phyloP scores from a whole-genome alignment of 192 early-diverging fungal species.

The Entrophospora sp. region DNA sequence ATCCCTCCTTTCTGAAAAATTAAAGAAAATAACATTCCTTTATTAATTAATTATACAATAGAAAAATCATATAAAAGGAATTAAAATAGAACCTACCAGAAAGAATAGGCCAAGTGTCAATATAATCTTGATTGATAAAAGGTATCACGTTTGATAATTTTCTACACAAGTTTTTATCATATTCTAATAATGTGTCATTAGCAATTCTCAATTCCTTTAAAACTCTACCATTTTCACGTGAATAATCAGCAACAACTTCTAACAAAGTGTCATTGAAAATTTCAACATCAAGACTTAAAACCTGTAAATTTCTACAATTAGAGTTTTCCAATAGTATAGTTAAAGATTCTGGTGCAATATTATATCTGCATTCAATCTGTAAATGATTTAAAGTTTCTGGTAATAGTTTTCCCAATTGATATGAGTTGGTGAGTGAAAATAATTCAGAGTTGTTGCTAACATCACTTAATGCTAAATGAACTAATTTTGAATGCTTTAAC shows the following conservation, averaged over 20 bases:
- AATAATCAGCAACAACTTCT: constrained; percentile 2
- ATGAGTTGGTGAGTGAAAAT: neutral
- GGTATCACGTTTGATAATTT: neutral
- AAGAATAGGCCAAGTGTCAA: neutral
- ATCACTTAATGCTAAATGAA: constrained; percentile 6
- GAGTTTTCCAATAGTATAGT: neutral
- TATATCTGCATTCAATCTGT: constrained; percentile 4
- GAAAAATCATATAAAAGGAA: neutral
- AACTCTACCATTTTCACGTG: neutral
- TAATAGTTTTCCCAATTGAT: neutral
- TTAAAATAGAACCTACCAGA: neutral
- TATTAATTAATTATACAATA: neutral
- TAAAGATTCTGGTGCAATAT: constrained; percentile 1
- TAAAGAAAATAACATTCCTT: neutral
- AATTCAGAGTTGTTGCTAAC: neutral
- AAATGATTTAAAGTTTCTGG: neutral
- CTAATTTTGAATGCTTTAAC: neutral
- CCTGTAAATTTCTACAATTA: neutral
- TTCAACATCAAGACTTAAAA: constrained; percentile 10
- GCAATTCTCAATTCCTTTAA: constrained; percentile 5
- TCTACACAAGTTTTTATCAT: neutral
- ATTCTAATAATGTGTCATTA: constrained; percentile 1
- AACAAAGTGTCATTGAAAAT: constrained; percentile 9
- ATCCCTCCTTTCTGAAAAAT: constrained; percentile 4
- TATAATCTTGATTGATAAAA: constrained; percentile 2